phyloP scores from a whole-genome alignment of 2,329 filamentous ascomycete species.

The Akanthomyces uredinophilus region DNA sequence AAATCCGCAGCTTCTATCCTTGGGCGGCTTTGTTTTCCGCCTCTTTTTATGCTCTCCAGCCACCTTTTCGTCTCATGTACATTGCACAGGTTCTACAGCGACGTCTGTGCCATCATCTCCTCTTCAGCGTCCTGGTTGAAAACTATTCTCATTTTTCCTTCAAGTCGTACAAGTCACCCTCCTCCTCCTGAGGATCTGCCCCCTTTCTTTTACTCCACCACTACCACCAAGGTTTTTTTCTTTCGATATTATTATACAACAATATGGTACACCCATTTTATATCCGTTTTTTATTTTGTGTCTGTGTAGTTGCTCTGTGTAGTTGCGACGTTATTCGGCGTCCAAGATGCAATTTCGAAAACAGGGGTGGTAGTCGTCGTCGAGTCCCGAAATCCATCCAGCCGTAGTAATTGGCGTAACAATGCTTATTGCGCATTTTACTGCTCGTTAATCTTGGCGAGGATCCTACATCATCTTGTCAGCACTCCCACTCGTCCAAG shows the following conservation, averaged over 20 bases:
- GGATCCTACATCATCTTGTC: slow-evolving; percentile 57
- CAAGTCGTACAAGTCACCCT: neutral
- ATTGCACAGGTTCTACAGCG: neutral
- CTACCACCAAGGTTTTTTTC: neutral
- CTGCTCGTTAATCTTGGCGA: slow-evolving; percentile 98
- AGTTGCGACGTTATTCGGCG: too few relatives aligned
- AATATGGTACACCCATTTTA: slow-evolving; percentile 11
- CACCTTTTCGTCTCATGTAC: neutral
- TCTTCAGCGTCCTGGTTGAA: neutral
- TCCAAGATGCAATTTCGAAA: neutral
- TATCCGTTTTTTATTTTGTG: neutral
- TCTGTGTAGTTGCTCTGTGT: neutral
- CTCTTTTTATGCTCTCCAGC: neutral
- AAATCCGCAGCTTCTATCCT: neutral
- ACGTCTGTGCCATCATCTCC: neutral
- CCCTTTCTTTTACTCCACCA: neutral
- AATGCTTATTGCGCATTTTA: slow-evolving; percentile 13
- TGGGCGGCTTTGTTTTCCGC: neutral
- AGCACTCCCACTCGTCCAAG: neutral
- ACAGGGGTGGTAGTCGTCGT: neutral
- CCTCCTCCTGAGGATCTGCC: too few relatives aligned
- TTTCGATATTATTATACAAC: slow-evolving; percentile 12
- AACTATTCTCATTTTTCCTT: neutral
- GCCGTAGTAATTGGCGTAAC: slow-evolving; percentile 21
- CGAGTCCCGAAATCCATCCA: neutral